These are phyloP conservation scores for Lophiotrema nucula DNA, from an alignment of 495 filamentous ascomycete species.

Conservation along the genomic window DNA sequence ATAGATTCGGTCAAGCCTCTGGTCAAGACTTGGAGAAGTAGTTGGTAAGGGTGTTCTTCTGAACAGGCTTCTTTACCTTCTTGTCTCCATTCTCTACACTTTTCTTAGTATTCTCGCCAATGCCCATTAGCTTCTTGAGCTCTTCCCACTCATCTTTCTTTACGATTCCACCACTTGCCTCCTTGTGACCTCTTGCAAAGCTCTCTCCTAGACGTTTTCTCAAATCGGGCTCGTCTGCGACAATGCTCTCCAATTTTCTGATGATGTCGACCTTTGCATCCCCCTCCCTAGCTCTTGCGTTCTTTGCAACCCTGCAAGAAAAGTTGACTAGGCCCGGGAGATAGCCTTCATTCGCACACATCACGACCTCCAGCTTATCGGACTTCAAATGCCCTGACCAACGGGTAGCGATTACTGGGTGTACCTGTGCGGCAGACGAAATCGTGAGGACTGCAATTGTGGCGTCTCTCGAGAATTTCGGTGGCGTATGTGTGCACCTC, in stretches of 20 bases:
- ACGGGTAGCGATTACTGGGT: constrained; percentile 59
- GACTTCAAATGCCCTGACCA: constrained; percentile 55
- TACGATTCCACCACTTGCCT: constrained; percentile 59
- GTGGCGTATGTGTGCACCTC: constrained; percentile 53
- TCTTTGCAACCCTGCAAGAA: constrained; percentile 55
- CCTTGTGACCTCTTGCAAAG: constrained; percentile 59
- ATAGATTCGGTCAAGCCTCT: no score
- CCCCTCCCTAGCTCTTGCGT: constrained; percentile 45
- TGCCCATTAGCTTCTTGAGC: constrained; percentile 52
- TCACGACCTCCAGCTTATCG: constrained; percentile 53
- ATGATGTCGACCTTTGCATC: constrained; percentile 58
- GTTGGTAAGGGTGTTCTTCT: constrained; percentile 51
- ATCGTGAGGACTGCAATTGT: constrained; percentile 59
- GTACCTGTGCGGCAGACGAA: constrained; percentile 53
- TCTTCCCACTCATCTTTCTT: constrained; percentile 55
- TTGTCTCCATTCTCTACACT: constrained; percentile 32
- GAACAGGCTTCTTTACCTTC: constrained; percentile 39
- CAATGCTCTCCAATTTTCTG: constrained; percentile 48
- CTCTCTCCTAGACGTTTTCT: constrained; percentile 51
- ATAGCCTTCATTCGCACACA: constrained; percentile 61
- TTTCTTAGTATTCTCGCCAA: constrained; percentile 48
- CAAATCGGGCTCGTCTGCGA: constrained; percentile 43
- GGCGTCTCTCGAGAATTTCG: constrained; percentile 56
- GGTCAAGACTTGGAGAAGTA: constrained; percentile 41
- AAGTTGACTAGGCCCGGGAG: constrained; percentile 56